Percentiles rank a stretch among this genome's conserved stretches.
Conservation (phyloP, 495 filamentous ascomycete genomes). For the Aspergillus incahuasiensis region DNA sequence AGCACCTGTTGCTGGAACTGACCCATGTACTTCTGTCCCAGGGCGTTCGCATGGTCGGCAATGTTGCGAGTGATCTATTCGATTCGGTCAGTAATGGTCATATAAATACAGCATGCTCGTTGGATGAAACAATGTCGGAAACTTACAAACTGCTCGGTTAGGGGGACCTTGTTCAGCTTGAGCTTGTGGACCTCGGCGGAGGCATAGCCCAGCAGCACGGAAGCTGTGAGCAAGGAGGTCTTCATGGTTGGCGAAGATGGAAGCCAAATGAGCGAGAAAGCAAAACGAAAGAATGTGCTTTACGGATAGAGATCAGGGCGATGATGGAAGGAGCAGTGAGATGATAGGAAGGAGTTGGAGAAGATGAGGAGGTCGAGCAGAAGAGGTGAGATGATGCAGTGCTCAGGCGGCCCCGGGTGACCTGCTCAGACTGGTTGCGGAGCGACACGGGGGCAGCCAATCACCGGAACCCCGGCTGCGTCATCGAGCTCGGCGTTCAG, state of each 20-base stretch:
- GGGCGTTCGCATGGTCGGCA: constrained; percentile 68
- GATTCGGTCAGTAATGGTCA: neutral
- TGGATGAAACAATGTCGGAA: neutral
- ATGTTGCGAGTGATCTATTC: constrained; percentile 69
- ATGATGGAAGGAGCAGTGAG: constrained; percentile 17
- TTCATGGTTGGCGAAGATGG: constrained; percentile 61
- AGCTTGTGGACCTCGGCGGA: constrained; percentile 85
- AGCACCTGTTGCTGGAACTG: constrained; percentile 68
- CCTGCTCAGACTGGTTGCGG: constrained; percentile 20
- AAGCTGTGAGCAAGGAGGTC: constrained; percentile 68
- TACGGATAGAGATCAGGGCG: constrained; percentile 16
- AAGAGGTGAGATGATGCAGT: constrained; percentile 17
- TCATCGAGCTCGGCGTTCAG: constrained; percentile 19
- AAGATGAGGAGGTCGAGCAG: constrained; percentile 6
- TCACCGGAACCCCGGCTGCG: constrained; percentile 17
- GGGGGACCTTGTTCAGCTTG: constrained; percentile 94
- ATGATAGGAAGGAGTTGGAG: constrained; percentile 15
- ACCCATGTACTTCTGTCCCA: constrained; percentile 86
- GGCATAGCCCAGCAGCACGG: constrained; percentile 76
- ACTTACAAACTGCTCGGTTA: constrained; percentile 87
- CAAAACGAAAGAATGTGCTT: constrained; percentile 8
- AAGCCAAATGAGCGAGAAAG: constrained; percentile 10
- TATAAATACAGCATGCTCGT: neutral
- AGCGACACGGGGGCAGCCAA: constrained; percentile 23
- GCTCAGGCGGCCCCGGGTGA: neutral